Conservation (phyloP, 1,284 basidiomycete species). For the Ceratobasidium papillatum region DNA sequence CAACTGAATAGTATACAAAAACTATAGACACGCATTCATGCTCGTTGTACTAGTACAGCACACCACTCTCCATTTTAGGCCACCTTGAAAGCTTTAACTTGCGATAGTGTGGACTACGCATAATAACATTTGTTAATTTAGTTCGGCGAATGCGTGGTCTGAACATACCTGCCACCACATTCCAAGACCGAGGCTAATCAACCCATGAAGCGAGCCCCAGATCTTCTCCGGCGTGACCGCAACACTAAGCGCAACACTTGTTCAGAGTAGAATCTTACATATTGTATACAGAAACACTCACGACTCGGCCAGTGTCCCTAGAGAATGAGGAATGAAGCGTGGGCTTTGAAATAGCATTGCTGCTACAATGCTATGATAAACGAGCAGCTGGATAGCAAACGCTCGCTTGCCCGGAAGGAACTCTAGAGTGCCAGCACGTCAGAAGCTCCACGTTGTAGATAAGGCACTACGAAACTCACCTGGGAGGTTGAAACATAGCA, state of each 20-base stretch:
- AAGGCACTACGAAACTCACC: constrained; percentile 42
- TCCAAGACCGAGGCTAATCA: constrained; percentile 45
- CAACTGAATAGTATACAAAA: constrained; percentile 20
- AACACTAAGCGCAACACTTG: not conserved
- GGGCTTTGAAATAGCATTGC: constrained; percentile 79
- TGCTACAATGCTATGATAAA: constrained; percentile 79
- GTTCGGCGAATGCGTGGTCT: not conserved
- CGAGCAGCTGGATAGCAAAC: constrained; percentile 73
- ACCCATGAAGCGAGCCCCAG: constrained; percentile 45
- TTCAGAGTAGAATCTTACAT: too few relatives aligned
- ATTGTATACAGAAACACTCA: not conserved
- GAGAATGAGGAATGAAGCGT: constrained; percentile 76
- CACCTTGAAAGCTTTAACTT: constrained; percentile 17
- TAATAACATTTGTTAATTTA: not conserved
- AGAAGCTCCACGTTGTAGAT: constrained; percentile 39
- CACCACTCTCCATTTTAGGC: constrained; percentile 16
- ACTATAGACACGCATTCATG: constrained; percentile 1
- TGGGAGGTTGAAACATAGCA: constrained; percentile 71
- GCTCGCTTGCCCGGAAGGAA: constrained; percentile 86
- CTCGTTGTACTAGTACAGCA: not conserved
- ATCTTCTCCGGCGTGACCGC: constrained; percentile 46
- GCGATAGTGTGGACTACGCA: constrained; percentile 15
- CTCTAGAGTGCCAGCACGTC: constrained; percentile 55
- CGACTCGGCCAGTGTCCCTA: constrained; percentile 69
- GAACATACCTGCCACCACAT: constrained; percentile 48